Conservation (phyloP, 2,329 filamentous ascomycete genomes). For the Exophiala sp. region DNA sequence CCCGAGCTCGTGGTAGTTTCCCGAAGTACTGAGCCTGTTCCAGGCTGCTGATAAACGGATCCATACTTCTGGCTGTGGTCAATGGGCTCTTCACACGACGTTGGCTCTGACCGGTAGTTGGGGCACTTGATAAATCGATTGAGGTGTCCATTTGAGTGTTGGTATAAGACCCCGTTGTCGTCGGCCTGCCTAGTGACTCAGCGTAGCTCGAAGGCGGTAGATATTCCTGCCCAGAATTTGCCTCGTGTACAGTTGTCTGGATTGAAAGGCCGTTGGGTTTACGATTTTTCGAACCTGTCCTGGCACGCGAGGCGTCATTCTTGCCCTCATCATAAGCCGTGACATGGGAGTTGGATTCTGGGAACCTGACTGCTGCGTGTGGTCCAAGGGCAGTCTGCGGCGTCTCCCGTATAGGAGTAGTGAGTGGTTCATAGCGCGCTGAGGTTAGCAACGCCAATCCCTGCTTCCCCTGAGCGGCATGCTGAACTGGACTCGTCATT, state of each 20-base stretch:
- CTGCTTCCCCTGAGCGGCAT: conserved; percentile 33
- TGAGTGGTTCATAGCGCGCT: conserved; percentile 41
- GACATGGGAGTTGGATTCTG: conserved; percentile 5
- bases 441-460: conserved; percentile 40
- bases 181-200: conserved; percentile 28
- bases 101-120: conserved; percentile 42
- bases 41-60: conserved; percentile 80
- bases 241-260: conserved; percentile 50
- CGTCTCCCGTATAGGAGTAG: conserved; percentile 38
- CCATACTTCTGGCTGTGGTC: conserved; percentile 60
- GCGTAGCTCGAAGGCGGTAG: conserved; percentile 33
- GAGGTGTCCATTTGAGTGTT: conserved; percentile 33
- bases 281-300: conserved; percentile 61
- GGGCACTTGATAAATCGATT: conserved; percentile 30
- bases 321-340: conserved; percentile 35
- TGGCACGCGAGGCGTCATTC: conserved; percentile 54
- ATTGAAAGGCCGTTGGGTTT: conserved; percentile 72
- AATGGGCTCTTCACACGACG: conserved; percentile 49
- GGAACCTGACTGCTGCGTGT: conserved; percentile 57
- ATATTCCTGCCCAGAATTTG: conserved; percentile 45
- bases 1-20: conserved; percentile 46
- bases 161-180: conserved; percentile 29
- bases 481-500: conserved; percentile 37
- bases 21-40: conserved; percentile 66
- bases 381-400: conserved; percentile 60